Base-by-base conservation (phyloP, 345 rosid species). In the Eucalyptus cloeziana region DNA sequence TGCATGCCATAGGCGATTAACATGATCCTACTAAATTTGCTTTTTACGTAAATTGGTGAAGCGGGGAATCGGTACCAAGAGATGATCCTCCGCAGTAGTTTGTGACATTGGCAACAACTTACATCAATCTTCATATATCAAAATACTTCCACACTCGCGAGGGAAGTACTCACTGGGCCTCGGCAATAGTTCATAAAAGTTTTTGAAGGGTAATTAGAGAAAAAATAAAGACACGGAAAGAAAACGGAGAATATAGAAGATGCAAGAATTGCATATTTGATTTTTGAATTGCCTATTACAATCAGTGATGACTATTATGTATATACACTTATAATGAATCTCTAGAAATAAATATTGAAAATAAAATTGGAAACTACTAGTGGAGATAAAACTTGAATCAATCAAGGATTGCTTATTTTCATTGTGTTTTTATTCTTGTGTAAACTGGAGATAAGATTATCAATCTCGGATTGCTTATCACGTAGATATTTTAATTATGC, bases 91-190 rank as follows among this genome's bases (percentile, higher is more conserved):
- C 0, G 43, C 1, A 2, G 37, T 31, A 31, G 13, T 8, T 69
- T 13, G 1, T 31, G 43, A 33, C 24, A 33, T 16, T 3, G 80
- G 43, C 80, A 17, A 69, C 7, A 0, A 33, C 43, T 3, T 69
- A 31, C 80, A 33, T 69, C 13, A 8, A 17, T 69, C 24, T 8
- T 69, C 80, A 69, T 33, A 8, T 33, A 37, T 67, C 1, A 15
- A 31, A 67, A 67, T 4, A 15, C 43, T 67, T 67, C 79, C 79
- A 16, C 40, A 4, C 22, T 16, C 1, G 79, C 2, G 0, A 67
- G 40, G 0, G 0, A 19, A 25, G n/a, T 60, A 60, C 69, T 60
- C 69, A 0, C 1, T 12, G 4, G 31, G 27, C 31, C 31, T 60
- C 0, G 0, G 4, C 31, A 27, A 27, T 60, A 60, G 69, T 27